These are phyloP conservation scores for Penicillium dipodomyicola DNA, from an alignment of 495 filamentous ascomycete species.

Conservation along the genomic window DNA sequence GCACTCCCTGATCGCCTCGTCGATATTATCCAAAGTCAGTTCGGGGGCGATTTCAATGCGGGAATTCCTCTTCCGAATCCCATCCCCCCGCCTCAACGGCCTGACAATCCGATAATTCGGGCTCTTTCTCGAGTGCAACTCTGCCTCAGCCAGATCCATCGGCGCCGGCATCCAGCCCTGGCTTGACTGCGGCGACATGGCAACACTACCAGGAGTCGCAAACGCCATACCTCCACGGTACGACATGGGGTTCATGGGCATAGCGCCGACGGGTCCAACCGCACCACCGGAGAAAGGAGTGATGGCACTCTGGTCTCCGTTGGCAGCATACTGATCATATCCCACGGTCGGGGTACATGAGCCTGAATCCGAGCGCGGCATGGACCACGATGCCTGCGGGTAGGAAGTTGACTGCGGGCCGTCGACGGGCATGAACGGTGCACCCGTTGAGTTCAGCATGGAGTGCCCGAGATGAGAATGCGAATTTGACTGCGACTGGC, in stretches of 20 bases:
- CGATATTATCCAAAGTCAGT: slow-evolving; percentile 91
- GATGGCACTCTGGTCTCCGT: slow-evolving; percentile 57
- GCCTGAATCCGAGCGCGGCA: slow-evolving; percentile 47
- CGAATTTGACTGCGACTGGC: slow-evolving; percentile 40
- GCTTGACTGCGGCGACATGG: slow-evolving; percentile 61
- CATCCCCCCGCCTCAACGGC: slow-evolving; percentile 75
- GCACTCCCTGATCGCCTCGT: slow-evolving; percentile 83
- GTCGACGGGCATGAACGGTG: slow-evolving; percentile 59
- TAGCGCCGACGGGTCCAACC: slow-evolving; percentile 49
- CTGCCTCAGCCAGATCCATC: slow-evolving; percentile 55
- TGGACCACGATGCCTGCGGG: slow-evolving; percentile 47
- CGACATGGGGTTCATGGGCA: slow-evolving; percentile 47
- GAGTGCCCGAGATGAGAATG: slow-evolving; percentile 40
- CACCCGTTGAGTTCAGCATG: slow-evolving; percentile 38
- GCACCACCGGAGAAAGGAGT: slow-evolving; percentile 53
- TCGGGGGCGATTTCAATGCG: slow-evolving; percentile 96
- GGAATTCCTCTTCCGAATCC: slow-evolving; percentile 99
- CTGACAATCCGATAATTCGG: slow-evolving; percentile 77
- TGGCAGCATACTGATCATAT: slow-evolving; percentile 64
- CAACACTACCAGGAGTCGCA: slow-evolving; percentile 44
- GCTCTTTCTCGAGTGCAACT: slow-evolving; percentile 70
- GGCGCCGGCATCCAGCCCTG: slow-evolving; percentile 62
- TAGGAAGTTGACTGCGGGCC: slow-evolving; percentile 42
- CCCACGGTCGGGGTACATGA: slow-evolving; percentile 58
- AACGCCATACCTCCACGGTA: slow-evolving; percentile 42